Base-by-base conservation (phyloP, 495 filamentous ascomycete species). In the Sordaria brevicollis region DNA sequence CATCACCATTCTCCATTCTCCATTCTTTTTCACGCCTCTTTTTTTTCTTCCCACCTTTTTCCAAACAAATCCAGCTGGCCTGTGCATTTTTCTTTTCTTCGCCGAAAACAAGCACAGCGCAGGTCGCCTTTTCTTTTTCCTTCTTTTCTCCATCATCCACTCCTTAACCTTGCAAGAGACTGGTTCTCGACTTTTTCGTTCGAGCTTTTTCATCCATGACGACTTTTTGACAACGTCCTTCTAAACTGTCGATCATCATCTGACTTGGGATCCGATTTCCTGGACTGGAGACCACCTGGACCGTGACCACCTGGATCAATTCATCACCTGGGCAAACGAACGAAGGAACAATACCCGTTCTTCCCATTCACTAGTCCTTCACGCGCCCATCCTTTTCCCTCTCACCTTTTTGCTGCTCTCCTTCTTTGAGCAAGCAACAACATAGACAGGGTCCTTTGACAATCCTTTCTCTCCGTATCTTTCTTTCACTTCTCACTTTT, bases 351-450 rank as follows among this genome's bases (percentile, higher is more conserved):
- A 57, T 31, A 57, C 11, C 67, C 17, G 8, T 21, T 43, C 37
- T 35, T 69, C 68, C 36, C 35, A 62, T 67, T 36, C n/a, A n/a
- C n/a, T n/a, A n/a, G n/a, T n/a, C n/a, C 38, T 35, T 29, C n/a
- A 17, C 36, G 37, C 37, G 66, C 57, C 71, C 67, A 73, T 67
- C 73, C 72, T 74, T 54, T 69, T 65, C 62, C 70, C 74, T 81
- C 78, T 79, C 78, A 78, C 70, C 74, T 78, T 76, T 75, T 74
- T 77, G 77, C 78, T 77, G 65, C 71, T 66, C 68, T 41, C 70
- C 54, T 33, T 34, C 37, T 41, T 68, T 65, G 67, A 65, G 66
- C 36, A 65, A n/a, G n/a, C n/a, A n/a, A n/a, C n/a, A n/a, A n/a
- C 5, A 62, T 29, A 62, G 49, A 36, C 35, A 36, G 49, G 49